These are phyloP conservation scores for Boeremia exigua DNA, from an alignment of 2,329 filamentous ascomycete species.

Conservation along the genomic window DNA sequence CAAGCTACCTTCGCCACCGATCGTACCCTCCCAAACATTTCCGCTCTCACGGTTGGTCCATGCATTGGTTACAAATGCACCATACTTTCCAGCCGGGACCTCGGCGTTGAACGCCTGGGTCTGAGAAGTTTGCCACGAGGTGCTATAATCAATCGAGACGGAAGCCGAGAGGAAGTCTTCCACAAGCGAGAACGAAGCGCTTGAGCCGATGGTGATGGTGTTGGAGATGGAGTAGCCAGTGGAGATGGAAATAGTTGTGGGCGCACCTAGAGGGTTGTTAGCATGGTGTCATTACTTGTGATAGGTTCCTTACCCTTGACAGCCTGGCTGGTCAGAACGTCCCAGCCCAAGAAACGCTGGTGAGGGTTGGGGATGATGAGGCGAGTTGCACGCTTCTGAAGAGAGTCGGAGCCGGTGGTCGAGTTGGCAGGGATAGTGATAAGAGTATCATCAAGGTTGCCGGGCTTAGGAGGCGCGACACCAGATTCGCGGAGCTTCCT, in stretches of 20 bases:
- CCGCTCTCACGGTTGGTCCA: slow-evolving; percentile 44
- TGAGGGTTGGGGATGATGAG: slow-evolving; percentile 31
- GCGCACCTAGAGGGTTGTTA: slow-evolving; percentile 20
- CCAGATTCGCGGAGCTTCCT: slow-evolving; percentile 22
- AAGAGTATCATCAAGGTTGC: slow-evolving; percentile 23
- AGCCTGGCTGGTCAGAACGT: slow-evolving; percentile 48
- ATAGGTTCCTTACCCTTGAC: slow-evolving; percentile 25
- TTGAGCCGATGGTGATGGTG: slow-evolving; percentile 32
- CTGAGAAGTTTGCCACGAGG: slow-evolving; percentile 44
- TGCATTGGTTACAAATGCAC: slow-evolving; percentile 50
- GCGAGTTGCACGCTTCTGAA: slow-evolving; percentile 27
- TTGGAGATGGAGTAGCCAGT: slow-evolving; percentile 48
- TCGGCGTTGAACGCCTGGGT: slow-evolving; percentile 39
- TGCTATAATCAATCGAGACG: slow-evolving; percentile 33
- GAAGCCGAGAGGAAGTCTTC: slow-evolving; percentile 35
- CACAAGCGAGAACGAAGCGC: slow-evolving; percentile 26
- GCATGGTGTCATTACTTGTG: neutral
- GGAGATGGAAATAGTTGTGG: slow-evolving; percentile 37
- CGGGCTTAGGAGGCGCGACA: slow-evolving; percentile 25
- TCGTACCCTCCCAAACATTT: slow-evolving; percentile 44
- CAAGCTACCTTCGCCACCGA: slow-evolving; percentile 36
- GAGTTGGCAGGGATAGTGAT: slow-evolving; percentile 15
- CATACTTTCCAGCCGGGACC: slow-evolving; percentile 48
- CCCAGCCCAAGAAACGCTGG: slow-evolving; percentile 49
- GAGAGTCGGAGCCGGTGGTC: neutral